Base-by-base conservation (phyloP, 306 rosid genomes). In the Sicyos edulis region DNA sequence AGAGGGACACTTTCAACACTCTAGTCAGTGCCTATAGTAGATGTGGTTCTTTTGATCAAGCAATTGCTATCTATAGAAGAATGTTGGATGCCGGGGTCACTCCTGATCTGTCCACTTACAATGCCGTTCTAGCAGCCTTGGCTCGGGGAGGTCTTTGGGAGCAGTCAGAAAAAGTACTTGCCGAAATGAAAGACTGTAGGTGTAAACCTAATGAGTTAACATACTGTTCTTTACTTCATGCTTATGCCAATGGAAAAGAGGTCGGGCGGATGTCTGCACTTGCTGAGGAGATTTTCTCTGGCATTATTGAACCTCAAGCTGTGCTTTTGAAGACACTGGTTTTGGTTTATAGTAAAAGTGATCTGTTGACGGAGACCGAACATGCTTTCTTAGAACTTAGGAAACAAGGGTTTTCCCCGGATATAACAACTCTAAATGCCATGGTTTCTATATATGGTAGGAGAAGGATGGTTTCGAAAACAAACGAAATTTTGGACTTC, bases 111-210 rank as follows among this genome's bases (percentile, higher is more conserved):
- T 90, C 97, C 67, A 80, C 90, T 26, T 93, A 93, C 68, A 90
- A 93, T 76, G 92, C 96, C 56, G 90, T 93, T 78, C 80, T 93
- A 75, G 96, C 97, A 3, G 98, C 98, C 0, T 80, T 93, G 79
- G 98, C 92, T 69, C 90, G 96, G 58, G 97, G 96, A 56, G 96
- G 96, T 65, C 95, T 87, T 71, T 93, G 96, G 92, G 84, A 90
- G 80, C 97, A 87, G 44, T 83, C 96, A 5, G 96, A 93, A 81
- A 93, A 86, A 82, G 78, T 93, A 21, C 82, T 90, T 57, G 81
- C 93, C 9, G 96, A 90, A 83, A 93, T 93, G 98, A 81, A 78
- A 79, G 80, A 82, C 17, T 81, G 93, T 58, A 78, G 81, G 34
- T 93, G 97, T 77, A 90, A 82, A 77, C 96, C 98, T 20, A 90